Evolutionary conservation across 1,284 basidiomycete genomes (phyloP).

Genomic region (Microbotryomycetes sp.): DNA sequence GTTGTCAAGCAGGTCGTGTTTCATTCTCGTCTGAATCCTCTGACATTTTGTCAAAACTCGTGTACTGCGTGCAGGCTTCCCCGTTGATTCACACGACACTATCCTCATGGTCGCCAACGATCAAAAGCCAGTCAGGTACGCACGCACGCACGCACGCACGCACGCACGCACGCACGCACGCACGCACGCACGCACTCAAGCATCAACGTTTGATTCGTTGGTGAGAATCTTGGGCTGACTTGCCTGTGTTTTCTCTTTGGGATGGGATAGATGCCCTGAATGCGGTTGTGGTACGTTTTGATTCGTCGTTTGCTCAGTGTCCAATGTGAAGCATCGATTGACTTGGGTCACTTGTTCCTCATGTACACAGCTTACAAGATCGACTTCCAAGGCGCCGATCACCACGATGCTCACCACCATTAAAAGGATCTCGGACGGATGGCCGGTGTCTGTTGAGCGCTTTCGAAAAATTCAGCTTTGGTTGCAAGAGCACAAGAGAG

Average conservation of each 20-base stretch:
- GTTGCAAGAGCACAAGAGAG: neutral
- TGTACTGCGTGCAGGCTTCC: too few species aligned
- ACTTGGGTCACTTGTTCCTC: neutral
- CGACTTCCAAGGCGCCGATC: slow-evolving; percentile 36
- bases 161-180: neutral
- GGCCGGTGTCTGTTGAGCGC: too few species aligned
- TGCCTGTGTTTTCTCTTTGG: neutral
- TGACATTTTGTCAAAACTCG: too few species aligned
- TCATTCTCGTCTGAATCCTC: too few species aligned
- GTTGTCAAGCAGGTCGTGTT: neutral
- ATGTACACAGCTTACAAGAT: slow-evolving; percentile 34
- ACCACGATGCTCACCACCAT: slow-evolving; percentile 36
- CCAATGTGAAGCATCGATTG: too few species aligned
- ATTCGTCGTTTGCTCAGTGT: too few species aligned
- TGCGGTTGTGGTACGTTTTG: slow-evolving; percentile 70
- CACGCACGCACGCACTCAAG: neutral
- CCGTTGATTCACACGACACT: slow-evolving; percentile 58
- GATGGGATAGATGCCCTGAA: slow-evolving; percentile 49
- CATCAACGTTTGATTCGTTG: neutral
- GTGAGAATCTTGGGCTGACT: too few species aligned
- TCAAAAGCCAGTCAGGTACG: slow-evolving; percentile 61
- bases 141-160: neutral
- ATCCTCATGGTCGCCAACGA: slow-evolving; percentile 54
- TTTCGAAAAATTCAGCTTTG: too few species aligned
- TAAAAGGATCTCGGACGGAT: too few species aligned